Evolutionary conservation across 345 rosid species (phyloP), one percentile per base, ranked within the genome.

Genomic region (Clausena lansium): DNA sequence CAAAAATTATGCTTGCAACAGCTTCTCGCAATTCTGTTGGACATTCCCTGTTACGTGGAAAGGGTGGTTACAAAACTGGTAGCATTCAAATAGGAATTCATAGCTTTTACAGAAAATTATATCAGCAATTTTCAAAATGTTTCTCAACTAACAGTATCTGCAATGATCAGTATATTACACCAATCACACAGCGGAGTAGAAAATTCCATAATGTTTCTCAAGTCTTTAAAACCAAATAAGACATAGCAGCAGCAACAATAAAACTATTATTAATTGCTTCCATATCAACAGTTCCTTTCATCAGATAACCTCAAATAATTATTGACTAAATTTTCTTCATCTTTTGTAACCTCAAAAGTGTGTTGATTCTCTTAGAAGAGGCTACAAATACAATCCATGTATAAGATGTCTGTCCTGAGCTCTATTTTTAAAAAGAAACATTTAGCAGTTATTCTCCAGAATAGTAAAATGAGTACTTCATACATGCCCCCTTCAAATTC

Each of bases 21-120:
- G 98, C 99, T 83, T 95, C 99, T 81, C 87, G 90, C 84, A 95
- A 70, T 85, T 95, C 99, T 77, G 88, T 33, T 0, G 99, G 99
- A 38, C 99, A 95, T 45, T 93, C 98, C 88, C 98, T 95, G 87
- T 83, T 58, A 77, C 1, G 63, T 68, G 19, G 24, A 76, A 71
- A 57, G 59, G 47, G 13, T 2, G 33, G 20, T 78, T 27, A 71
- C 20, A 71, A 27, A 54, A 32, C 30, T 19, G 71, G 33, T 17
- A 1, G 36, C 54, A 38, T 24, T 25, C 19, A 28, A 73, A 39
- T 13, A 10, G 5, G 20, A 19, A 57, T 45, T 57, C 41, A 14
- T 35, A 36, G 66, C 25, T 59, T 72, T 10, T 2, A 36, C 64
- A 24, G 4, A 59, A 58, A 25, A 2, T 75, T 22, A 6, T 1